These are phyloP conservation scores for Bipolaris cookei DNA, from an alignment of 2,329 filamentous ascomycete genomes.

Conservation along the genomic window DNA sequence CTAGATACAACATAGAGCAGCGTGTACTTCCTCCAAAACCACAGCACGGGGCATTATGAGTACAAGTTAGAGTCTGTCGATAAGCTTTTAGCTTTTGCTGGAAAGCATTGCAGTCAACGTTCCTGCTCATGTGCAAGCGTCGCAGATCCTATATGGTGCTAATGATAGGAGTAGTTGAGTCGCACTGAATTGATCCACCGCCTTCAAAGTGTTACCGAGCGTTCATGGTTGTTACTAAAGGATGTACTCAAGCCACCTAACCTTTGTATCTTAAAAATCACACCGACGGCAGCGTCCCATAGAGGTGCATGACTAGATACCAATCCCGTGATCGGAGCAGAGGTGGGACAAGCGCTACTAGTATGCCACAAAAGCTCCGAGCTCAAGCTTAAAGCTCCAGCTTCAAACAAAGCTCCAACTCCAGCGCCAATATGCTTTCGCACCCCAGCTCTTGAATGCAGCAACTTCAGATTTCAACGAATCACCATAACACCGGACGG, in stretches of 20 bases:
- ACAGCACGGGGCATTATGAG: background rate
- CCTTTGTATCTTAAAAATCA: background rate
- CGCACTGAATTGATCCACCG: no score
- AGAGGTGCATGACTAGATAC: background rate
- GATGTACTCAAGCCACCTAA: background rate
- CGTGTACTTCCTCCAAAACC: background rate
- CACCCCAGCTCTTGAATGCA: constrained; percentile 28
- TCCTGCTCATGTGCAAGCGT: background rate
- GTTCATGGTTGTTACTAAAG: background rate
- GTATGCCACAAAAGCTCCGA: constrained; percentile 14
- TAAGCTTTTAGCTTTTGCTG: background rate
- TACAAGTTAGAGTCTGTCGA: background rate
- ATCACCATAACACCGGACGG: constrained; percentile 28
- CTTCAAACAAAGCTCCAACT: background rate
- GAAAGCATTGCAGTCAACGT: background rate
- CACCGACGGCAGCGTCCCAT: background rate
- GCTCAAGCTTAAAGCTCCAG: constrained; percentile 14
- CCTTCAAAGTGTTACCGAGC: background rate
- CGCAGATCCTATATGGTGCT: background rate
- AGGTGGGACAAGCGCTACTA: constrained; percentile 12
- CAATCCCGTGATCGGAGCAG: constrained; percentile 15
- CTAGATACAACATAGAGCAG: background rate
- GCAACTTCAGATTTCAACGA: constrained; percentile 32
- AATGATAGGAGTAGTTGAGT: no score
- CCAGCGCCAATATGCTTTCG: constrained; percentile 8